Base-by-base conservation (phyloP, 2,329 filamentous ascomycete species). In the Cladosporium sp. region DNA sequence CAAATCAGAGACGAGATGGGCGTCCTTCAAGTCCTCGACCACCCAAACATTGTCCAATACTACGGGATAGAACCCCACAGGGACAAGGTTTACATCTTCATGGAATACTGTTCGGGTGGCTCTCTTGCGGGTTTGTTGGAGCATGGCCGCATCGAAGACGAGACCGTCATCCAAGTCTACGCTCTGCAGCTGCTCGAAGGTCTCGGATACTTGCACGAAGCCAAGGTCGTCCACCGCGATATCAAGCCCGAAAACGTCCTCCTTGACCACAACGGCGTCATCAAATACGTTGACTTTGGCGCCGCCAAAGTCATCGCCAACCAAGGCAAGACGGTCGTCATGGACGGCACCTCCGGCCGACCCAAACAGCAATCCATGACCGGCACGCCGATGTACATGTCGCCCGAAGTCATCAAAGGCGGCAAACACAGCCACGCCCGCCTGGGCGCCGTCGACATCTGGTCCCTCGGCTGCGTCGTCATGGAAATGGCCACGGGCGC, bases 321-420 rank as follows among this genome's bases (percentile, higher is more conserved):
- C 41, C 89, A 96, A 68, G 91, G 91, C 54, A 89, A 90, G 61
- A 97, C 93, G 3, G 75, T 96, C 15, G 83, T 88, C 18, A 78
- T 80, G 32, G 66, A 78, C 22, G 67, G 69, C 22, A 67, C 71
- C 49, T 54, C 58, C 15, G 63, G 62, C 9, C 66, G 70, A 24
- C 59, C 57, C 3, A 58, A 58, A 7, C 91, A 95, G 70, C 87
- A 90, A 65, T 93, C 88, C 30, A 96, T 97, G 85, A 96, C 91
- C 17, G 93, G 93, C 60, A 99, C 93, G 9, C 93, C 93, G 2
- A 99, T 99, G 93, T 99, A 99, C 77, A 99, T 99, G 93, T 97
- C 93, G 6, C 93, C 93, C 4, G 93, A 99, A 74, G 89, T 96
- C 36, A 97, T 99, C 74, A 95, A 91, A 64, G 93, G 93, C 51